These are phyloP conservation scores for Mycena alexandri DNA, from an alignment of 768 basidiomycete genomes.

Conservation along the genomic window DNA sequence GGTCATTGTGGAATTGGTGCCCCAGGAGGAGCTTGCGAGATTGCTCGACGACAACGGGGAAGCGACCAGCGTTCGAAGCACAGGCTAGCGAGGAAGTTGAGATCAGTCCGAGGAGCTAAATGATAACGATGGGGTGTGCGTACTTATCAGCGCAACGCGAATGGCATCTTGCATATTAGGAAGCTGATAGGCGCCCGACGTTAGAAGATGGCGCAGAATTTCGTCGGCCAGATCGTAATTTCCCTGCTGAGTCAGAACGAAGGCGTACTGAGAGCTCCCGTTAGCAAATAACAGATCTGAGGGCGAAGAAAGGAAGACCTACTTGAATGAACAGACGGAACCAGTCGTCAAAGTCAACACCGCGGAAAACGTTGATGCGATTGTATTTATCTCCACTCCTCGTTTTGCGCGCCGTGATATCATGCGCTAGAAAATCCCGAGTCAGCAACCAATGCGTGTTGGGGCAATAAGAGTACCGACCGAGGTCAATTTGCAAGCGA, in stretches of 20 bases:
- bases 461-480: slow-evolving; percentile 51
- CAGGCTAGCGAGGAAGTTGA: slow-evolving; percentile 66
- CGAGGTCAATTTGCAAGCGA: slow-evolving; percentile 80
- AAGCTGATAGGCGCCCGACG: slow-evolving; percentile 80
- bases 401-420: slow-evolving; percentile 64
- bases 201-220: slow-evolving; percentile 77
- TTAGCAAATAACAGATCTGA: not conserved
- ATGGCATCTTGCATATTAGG: slow-evolving; percentile 76
- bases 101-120: slow-evolving; percentile 5
- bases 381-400: slow-evolving; percentile 56
- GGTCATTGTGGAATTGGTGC: slow-evolving; percentile 91
- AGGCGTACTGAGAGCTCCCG: slow-evolving; percentile 70
- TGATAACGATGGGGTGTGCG: slow-evolving; percentile 39
- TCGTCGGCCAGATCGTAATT: slow-evolving; percentile 80
- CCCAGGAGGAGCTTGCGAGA: slow-evolving; percentile 78
- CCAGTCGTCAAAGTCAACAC: slow-evolving; percentile 89
- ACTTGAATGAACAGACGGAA: slow-evolving; percentile 89
- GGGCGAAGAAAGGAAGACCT: slow-evolving; percentile 35
- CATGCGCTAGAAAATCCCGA: slow-evolving; percentile 59
- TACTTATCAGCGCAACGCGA: slow-evolving; percentile 83
- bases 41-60: slow-evolving; percentile 75
- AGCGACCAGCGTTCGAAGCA: slow-evolving; percentile 69
- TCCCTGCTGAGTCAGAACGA: slow-evolving; percentile 72
- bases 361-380: slow-evolving; percentile 80
- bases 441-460: no score